Evolutionary conservation across 345 rosid species (phyloP).

Genomic region (Citrus trifoliata): DNA sequence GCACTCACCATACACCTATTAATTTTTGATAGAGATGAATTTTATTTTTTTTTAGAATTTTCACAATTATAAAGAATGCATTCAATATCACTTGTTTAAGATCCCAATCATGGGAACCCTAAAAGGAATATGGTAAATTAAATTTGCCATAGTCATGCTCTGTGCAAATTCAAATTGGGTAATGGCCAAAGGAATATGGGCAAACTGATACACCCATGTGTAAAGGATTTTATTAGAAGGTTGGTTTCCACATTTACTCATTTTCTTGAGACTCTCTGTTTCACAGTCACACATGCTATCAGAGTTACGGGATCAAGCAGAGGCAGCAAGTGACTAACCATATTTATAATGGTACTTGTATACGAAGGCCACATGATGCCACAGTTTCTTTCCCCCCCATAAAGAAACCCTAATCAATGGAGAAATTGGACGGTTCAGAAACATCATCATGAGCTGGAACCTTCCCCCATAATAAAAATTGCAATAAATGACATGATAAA

Average conservation of each 20-base stretch:
- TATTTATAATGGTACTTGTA: neutral
- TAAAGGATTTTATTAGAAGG: neutral
- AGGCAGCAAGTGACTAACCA: neutral
- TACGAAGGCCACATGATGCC: neutral
- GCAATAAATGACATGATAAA: neutral
- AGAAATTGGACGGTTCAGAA: conserved; percentile 13
- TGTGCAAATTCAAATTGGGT: neutral
- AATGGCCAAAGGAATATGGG: neutral
- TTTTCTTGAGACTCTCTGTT: neutral
- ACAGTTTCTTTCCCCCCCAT: neutral
- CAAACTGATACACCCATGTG: neutral
- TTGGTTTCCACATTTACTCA: neutral
- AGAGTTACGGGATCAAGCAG: neutral
- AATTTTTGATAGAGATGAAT: too few relatives aligned
- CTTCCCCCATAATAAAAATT: conserved; percentile 1
- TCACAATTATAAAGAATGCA: neutral
- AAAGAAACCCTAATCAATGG: conserved; percentile 3
- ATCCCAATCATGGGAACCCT: neutral
- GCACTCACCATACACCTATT: too few relatives aligned
- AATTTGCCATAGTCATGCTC: neutral
- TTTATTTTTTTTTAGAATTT: too few relatives aligned
- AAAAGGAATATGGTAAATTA: neutral
- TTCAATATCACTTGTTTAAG: neutral
- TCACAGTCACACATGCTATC: neutral
- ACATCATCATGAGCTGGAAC: conserved; percentile 22